Evolutionary conservation across 805 yeast genomes (phyloP).

Genomic region (Starmerella ratchasimensis): DNA sequence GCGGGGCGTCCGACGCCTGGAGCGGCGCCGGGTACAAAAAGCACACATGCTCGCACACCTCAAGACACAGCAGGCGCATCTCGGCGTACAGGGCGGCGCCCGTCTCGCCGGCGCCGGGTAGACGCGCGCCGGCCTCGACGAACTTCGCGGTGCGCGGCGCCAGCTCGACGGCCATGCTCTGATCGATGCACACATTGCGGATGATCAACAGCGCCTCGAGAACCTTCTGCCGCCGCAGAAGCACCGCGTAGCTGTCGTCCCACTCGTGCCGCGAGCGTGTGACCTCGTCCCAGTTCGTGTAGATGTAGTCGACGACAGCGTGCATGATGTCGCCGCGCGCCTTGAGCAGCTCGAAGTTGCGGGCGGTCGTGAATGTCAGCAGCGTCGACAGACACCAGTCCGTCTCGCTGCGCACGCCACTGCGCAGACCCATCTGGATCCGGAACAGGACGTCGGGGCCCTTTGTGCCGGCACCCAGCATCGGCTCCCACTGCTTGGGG

Average conservation of each 20-base stretch:
- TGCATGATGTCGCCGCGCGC: slow-evolving; percentile 10
- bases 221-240: slow-evolving; percentile 21
- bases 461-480: slow-evolving; percentile 27
- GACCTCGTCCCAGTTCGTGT: slow-evolving; percentile 10
- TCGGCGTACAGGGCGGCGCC: slow-evolving; percentile 18
- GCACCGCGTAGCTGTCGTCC: slow-evolving; percentile 11
- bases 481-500: slow-evolving; percentile 12
- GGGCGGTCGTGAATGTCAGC: slow-evolving; percentile 29
- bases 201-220: slow-evolving; percentile 50
- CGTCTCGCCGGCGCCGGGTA: slow-evolving; percentile 11
- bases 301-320: slow-evolving; percentile 7
- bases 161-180: slow-evolving; percentile 64
- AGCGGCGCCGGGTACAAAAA: slow-evolving; percentile 64
- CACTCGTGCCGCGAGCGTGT: slow-evolving; percentile 8
- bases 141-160: slow-evolving; percentile 23
- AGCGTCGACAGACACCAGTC: slow-evolving; percentile 56
- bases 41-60: slow-evolving; percentile 70
- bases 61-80: slow-evolving; percentile 39
- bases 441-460: slow-evolving; percentile 56
- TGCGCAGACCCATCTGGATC: slow-evolving; percentile 53
- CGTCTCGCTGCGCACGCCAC: slow-evolving; percentile 52
- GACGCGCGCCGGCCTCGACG: slow-evolving; percentile 29
- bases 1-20: slow-evolving; percentile 46
- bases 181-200: slow-evolving; percentile 73
- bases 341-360: slow-evolving; percentile 13